These are phyloP conservation scores for Lojkania enalia DNA, from an alignment of 2,329 filamentous ascomycete genomes.

Conservation along the genomic window DNA sequence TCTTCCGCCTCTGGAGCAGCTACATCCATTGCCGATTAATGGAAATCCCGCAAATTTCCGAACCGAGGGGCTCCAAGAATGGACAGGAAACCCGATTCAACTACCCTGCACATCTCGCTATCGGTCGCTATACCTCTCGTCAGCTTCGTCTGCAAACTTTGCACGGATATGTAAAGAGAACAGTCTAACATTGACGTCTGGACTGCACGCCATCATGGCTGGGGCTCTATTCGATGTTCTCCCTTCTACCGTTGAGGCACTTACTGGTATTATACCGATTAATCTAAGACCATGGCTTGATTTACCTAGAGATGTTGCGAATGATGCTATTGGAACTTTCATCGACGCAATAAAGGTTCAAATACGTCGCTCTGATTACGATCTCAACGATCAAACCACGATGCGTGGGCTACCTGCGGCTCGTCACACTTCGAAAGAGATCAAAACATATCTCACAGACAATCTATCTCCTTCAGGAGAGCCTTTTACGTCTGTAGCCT, in stretches of 20 bases:
- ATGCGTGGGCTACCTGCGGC: conserved; percentile 4
- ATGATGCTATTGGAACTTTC: conserved; percentile 20
- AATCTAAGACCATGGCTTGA: conserved; percentile 43
- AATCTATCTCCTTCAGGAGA: conserved; percentile 13
- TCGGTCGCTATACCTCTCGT: conserved; percentile 36
- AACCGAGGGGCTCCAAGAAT: conserved; percentile 13
- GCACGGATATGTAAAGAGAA: conserved; percentile 38
- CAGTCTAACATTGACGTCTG: conserved; percentile 42
- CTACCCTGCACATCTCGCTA: conserved; percentile 29
- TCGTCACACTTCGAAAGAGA: neutral
- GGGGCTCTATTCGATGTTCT: conserved; percentile 37
- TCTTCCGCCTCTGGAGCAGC: conserved; percentile 44
- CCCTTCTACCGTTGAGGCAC: conserved; percentile 32
- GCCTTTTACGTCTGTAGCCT: conserved; percentile 12
- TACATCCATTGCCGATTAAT: conserved; percentile 41
- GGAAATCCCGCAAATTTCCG: conserved; percentile 11
- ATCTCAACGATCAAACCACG: neutral
- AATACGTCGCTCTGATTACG: conserved; percentile 5
- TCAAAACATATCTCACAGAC: conserved; percentile 11
- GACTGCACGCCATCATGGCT: conserved; percentile 42
- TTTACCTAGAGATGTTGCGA: conserved; percentile 29
- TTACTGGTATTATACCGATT: conserved; percentile 40
- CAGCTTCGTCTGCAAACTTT: conserved; percentile 27
- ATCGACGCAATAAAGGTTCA: conserved; percentile 16
- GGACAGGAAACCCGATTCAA: conserved; percentile 22